phyloP scores from a whole-genome alignment of 805 yeast species.

The Candida insectalens region DNA sequence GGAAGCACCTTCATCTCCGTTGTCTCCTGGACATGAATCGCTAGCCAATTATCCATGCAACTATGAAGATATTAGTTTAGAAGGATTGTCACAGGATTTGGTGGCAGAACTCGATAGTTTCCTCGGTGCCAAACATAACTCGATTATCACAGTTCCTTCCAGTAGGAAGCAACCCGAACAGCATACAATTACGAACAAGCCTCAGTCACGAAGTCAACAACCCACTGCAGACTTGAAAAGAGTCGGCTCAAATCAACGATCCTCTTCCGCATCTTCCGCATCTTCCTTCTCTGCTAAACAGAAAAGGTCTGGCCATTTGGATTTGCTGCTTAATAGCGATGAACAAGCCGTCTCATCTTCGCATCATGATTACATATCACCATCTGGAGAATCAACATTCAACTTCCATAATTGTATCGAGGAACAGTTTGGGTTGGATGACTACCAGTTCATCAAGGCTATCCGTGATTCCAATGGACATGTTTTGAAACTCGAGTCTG shows the following conservation, averaged over 20 bases:
- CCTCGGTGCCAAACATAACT: slow-evolving; percentile 4
- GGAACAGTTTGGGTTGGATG: slow-evolving; percentile 8
- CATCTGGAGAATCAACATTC: neutral
- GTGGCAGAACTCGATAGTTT: slow-evolving; percentile 5
- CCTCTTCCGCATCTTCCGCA: too few relatives aligned
- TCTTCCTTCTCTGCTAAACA: too few relatives aligned
- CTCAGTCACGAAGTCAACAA: neutral
- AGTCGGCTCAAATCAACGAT: too few relatives aligned
- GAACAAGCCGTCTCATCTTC: too few relatives aligned
- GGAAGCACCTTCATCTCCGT: neutral
- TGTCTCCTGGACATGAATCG: neutral
- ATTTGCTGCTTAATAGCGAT: too few relatives aligned
- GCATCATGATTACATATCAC: too few relatives aligned
- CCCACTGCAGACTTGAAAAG: too few relatives aligned
- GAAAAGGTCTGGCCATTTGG: too few relatives aligned
- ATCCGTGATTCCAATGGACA: slow-evolving; percentile 30
- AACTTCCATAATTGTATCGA: slow-evolving; percentile 13
- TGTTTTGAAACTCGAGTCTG: slow-evolving; percentile 28
- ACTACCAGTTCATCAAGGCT: slow-evolving; percentile 27
- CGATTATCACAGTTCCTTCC: too few relatives aligned
- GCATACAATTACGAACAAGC: slow-evolving; percentile 2
- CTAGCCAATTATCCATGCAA: too few relatives aligned
- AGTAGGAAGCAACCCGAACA: neutral
- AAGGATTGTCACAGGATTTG: slow-evolving; percentile 4
- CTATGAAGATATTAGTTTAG: slow-evolving; percentile 5